Base-by-base conservation (phyloP, 495 filamentous ascomycete genomes). In the Neohortaea acidophila region DNA sequence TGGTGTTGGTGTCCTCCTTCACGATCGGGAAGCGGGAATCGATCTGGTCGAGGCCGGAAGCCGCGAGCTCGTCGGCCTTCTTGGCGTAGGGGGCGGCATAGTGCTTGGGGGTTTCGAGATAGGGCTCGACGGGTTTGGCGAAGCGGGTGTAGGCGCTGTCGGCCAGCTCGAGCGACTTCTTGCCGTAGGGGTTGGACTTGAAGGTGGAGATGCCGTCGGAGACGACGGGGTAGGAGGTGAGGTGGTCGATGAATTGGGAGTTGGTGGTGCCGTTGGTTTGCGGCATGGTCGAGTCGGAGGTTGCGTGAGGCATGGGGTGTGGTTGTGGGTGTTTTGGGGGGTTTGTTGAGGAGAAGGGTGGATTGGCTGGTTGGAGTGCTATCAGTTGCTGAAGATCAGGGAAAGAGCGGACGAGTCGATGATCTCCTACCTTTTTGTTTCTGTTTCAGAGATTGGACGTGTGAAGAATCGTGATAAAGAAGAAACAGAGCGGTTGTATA, bases 1-100 rank as follows among this genome's bases (percentile, higher is more conserved):
- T 68, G 56, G 81, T 81, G 26, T 73, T 60, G 8, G 84, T 85
- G 15, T 86, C 76, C 59, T 93, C 79, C 65, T 84, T 93, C 49
- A 97, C 73, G 51, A 81, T 69, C 20, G 89, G 89, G 64, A 94
- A 84, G 43, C 63, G 73, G 37, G 66, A 54, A 43, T 96, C 89
- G 47, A 94, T 70, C 48, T 71, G 73, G 41, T 51, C 65, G 45
- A 97, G 68, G 12, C 79, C 70, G 49, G 67, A 61, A 60, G 86
- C 77, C 49, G 81, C 89, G 32, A 94, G 60, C 42, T 70, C 58
- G 45, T 97, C 89, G 50, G 75, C 86, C 53, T 76, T 79, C 55
- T 70, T 64, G 36, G 92, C 65, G 60, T 94, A 94, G 1, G 89
- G 87, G 14, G 73, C 70, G 38, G 89, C 67, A 54, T 78, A 80